Evolutionary conservation across 2,329 filamentous ascomycete genomes (phyloP).

Genomic region (Oidium heveae): DNA sequence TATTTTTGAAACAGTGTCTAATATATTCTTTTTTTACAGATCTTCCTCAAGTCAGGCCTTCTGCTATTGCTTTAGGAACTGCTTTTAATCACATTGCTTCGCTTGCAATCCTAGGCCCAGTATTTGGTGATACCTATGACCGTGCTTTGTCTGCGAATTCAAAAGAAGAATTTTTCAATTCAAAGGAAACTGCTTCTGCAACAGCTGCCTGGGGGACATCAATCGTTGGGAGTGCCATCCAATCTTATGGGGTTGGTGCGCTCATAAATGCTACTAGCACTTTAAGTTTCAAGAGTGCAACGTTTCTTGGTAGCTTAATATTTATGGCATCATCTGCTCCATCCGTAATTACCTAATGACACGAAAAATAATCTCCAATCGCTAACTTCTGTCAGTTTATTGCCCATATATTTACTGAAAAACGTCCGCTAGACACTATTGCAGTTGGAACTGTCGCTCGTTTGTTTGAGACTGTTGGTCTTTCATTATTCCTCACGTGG

Average conservation of each 20-base stretch:
- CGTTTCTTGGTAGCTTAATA: constrained; percentile 74
- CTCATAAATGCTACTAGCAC: constrained; percentile 89
- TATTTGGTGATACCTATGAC: constrained; percentile 90
- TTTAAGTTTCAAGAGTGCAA: constrained; percentile 87
- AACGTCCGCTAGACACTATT: constrained; percentile 72
- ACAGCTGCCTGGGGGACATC: constrained; percentile 79
- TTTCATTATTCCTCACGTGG: constrained; percentile 83
- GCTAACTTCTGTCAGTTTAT: constrained; percentile 35
- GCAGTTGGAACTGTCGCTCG: constrained; percentile 66
- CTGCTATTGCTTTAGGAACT: constrained; percentile 86
- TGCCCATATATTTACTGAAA: constrained; percentile 69
- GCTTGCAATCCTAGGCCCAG: constrained; percentile 60
- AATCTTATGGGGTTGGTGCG: constrained; percentile 73
- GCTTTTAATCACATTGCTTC: constrained; percentile 87
- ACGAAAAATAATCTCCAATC: neutral
- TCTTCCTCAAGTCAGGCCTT: constrained; percentile 78
- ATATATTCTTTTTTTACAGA: constrained; percentile 14
- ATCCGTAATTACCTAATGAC: constrained; percentile 34
- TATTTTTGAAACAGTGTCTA: neutral
- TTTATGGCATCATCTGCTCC: constrained; percentile 81
- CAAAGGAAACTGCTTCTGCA: constrained; percentile 72
- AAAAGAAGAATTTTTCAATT: constrained; percentile 89
- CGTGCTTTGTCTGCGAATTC: constrained; percentile 75
- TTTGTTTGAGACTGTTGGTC: constrained; percentile 73
- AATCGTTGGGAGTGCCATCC: constrained; percentile 64